phyloP scores from a whole-genome alignment of 345 rosid genomes.

The Moringa oleifera region DNA sequence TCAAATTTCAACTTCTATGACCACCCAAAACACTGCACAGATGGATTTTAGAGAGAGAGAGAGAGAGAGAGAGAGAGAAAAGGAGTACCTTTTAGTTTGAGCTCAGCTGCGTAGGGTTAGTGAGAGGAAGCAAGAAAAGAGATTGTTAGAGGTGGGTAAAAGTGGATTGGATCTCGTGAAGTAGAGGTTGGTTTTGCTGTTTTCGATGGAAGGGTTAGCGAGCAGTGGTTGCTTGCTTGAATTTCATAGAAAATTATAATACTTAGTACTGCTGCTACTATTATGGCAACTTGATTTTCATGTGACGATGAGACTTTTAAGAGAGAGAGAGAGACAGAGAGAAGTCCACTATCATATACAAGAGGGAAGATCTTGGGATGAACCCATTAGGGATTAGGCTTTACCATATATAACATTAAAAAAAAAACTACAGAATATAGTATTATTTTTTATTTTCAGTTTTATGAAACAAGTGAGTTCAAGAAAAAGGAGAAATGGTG shows the following conservation, averaged over 20 bases:
- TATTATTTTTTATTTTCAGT: conserved; percentile 11
- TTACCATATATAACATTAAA: conserved; percentile 16
- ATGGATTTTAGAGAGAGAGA: not conserved
- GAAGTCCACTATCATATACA: not conserved
- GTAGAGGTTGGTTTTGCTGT: conserved; percentile 32
- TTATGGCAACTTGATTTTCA: conserved; percentile 16
- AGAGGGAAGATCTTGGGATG: conserved; percentile 30
- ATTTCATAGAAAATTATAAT: conserved; percentile 27
- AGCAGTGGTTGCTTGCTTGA: conserved; percentile 43
- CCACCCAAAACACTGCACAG: too few relatives aligned
- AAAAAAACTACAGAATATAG: conserved; percentile 13
- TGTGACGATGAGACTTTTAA: conserved; percentile 27
- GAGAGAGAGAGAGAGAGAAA: not conserved
- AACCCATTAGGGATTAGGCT: conserved; percentile 25
- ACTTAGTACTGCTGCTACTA: not conserved
- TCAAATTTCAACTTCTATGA: not conserved
- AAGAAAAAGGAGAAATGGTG: conserved; percentile 11
- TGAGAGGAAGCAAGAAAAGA: conserved; percentile 7
- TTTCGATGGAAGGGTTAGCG: conserved; percentile 37
- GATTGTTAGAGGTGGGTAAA: conserved; percentile 11
- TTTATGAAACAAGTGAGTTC: not conserved
- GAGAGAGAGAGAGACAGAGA: conserved; percentile 1
- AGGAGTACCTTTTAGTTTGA: not conserved
- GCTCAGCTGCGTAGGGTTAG: not conserved
- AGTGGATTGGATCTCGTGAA: conserved; percentile 77